Conservation (phyloP, 768 basidiomycete species). For the Pulveroboletus sp. region DNA sequence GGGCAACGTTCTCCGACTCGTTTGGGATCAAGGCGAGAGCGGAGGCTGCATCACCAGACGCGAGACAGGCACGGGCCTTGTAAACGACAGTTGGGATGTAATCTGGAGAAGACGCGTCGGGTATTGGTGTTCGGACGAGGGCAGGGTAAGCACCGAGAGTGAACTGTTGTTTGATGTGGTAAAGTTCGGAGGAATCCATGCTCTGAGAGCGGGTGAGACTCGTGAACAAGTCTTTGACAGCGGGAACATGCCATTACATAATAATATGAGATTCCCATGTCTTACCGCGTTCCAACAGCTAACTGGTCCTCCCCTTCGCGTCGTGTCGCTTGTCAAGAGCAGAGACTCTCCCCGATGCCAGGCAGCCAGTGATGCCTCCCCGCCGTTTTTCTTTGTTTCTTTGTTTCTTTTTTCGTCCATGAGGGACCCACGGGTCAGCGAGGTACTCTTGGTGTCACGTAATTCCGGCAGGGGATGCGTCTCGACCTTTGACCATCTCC, state of each 20-base stretch:
- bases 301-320: too few relatives aligned
- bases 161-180: constrained; percentile 72
- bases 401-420: neutral
- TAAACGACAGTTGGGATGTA: constrained; percentile 66
- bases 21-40: constrained; percentile 54
- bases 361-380: too few relatives aligned
- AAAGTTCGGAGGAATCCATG: constrained; percentile 58
- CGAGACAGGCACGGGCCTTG: constrained; percentile 74
- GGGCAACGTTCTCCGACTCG: constrained; percentile 56
- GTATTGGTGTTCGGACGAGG: constrained; percentile 50
- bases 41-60: constrained; percentile 53
- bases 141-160: constrained; percentile 69
- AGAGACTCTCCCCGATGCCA: too few relatives aligned
- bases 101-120: constrained; percentile 58
- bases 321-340: too few relatives aligned
- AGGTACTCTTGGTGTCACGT: neutral
- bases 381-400: too few relatives aligned
- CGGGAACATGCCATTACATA: neutral
- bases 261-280: neutral
- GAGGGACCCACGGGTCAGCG: neutral
- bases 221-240: too few relatives aligned
- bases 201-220: too few relatives aligned
- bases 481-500: too few relatives aligned
- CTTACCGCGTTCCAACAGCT: too few relatives aligned
- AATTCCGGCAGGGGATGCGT: neutral